Percentiles rank a stretch among this genome's conserved stretches.
Conservation (phyloP, 306 rosid genomes). For the Sechiopsis laciniata region DNA sequence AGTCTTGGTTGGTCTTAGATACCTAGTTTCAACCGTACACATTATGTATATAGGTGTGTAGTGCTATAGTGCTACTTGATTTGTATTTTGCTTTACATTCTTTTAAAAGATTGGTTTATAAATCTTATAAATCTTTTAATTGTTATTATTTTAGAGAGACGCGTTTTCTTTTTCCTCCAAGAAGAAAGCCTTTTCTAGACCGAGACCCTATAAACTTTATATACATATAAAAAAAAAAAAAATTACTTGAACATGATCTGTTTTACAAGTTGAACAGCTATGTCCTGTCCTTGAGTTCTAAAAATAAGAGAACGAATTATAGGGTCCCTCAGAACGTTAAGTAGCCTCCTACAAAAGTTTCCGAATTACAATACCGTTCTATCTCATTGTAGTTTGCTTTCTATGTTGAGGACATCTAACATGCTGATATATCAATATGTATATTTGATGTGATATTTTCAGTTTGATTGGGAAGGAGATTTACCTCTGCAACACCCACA, state of each 20-base stretch:
- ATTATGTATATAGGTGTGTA: no score
- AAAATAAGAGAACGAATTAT: neutral
- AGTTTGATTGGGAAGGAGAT: conserved; percentile 99
- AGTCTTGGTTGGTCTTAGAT: neutral
- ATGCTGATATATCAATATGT: neutral
- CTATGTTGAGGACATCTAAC: conserved; percentile 1
- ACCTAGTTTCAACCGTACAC: neutral
- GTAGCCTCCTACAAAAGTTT: conserved; percentile 1
- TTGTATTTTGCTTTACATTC: neutral
- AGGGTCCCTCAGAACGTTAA: neutral
- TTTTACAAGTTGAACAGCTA: no score
- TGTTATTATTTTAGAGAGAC: neutral
- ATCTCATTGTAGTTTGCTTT: conserved; percentile 5
- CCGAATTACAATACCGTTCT: neutral
- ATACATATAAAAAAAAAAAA: neutral
- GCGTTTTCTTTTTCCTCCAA: neutral
- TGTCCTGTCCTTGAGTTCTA: no score
- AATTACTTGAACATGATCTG: no score
- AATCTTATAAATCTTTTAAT: neutral
- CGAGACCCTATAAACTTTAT: neutral
- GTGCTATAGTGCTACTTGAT: neutral
- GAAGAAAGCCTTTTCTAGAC: neutral
- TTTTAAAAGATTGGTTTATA: neutral
- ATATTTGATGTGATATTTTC: conserved; percentile 27
- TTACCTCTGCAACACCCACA: conserved; percentile 70